Evolutionary conservation across 306 rosid species (phyloP), one percentile per base, ranked within the genome.

Genomic region (Cicer cuneatum): DNA sequence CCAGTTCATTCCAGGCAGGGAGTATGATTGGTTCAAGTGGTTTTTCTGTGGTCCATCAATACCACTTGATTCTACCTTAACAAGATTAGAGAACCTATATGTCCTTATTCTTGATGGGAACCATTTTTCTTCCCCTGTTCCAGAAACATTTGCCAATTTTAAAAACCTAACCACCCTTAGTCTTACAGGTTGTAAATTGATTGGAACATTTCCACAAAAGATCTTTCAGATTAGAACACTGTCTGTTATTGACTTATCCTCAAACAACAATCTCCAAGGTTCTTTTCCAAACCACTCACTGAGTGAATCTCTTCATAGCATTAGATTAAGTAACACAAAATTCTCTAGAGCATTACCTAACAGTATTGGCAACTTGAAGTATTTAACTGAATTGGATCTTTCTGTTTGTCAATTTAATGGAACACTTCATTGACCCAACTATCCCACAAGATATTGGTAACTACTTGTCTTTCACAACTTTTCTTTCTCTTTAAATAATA

Each of bases 91-190:
- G 56, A 49, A 49, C 8, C 19, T 49, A 13, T 49, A 12, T 0
- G 19, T 49, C 19, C 13, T 49, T 49, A 49, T 49, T n/a, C 56
- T 49, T 49, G 19, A n/a, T 49, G 56, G 56, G 9, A 49, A 49
- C 56, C 5, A 14, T n/a, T 49, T 49, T 13, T 5, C 56, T 13
- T 49, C 56, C 19, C 18, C 19, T 0, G 56, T 49, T 1, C 56
- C 56, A 49, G 56, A 49, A 49, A 14, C 56, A n/a, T 49, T 49
- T n/a, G 56, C 56, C 18, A 49, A 49, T 49, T 49, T 49, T 14
- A 49, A 49, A 13, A 49, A 49, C 56, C n/a, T 45, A 2, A 10
- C n/a, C 29, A 7, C 1, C 8, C 57, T 51, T 2, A 14, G n/a
- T n/a, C n/a, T n/a, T n/a, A n/a, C n/a, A n/a, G n/a, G n/a, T n/a